These are phyloP conservation scores for Teratosphaeriaceae sp. DNA, from an alignment of 2,329 filamentous ascomycete species.

Conservation along the genomic window DNA sequence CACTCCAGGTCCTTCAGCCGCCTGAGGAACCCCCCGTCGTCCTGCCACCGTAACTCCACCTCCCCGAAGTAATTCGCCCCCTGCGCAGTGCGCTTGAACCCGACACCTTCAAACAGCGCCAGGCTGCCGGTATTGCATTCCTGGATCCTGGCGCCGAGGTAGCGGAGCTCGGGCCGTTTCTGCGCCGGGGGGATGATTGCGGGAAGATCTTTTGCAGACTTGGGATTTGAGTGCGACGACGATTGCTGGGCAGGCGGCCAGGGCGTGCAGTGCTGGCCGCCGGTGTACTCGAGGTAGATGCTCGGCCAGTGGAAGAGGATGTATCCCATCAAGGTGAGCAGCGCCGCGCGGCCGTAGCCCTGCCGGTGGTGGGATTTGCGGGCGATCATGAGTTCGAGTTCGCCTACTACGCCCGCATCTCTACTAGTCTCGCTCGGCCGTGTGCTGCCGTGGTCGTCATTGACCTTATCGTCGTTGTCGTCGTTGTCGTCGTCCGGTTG, in stretches of 20 bases:
- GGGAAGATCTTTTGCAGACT: no score
- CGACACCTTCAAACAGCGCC: constrained; percentile 53
- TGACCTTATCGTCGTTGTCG: constrained; percentile 36
- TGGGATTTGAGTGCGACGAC: no score
- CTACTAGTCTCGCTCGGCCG: not conserved
- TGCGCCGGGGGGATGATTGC: constrained; percentile 3
- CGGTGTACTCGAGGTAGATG: constrained; percentile 36
- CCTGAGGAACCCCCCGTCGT: constrained; percentile 5
- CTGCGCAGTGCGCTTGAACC: constrained; percentile 46
- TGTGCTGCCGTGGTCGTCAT: constrained; percentile 24
- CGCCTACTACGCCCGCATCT: constrained; percentile 49
- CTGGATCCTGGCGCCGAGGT: constrained; percentile 57
- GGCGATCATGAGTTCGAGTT: constrained; percentile 86
- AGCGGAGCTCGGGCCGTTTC: constrained; percentile 26
- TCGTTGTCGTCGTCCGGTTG: constrained; percentile 41
- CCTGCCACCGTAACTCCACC: constrained; percentile 48
- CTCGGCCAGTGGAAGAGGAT: constrained; percentile 46
- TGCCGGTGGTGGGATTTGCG: constrained; percentile 47
- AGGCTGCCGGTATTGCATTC: constrained; percentile 51
- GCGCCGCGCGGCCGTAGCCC: constrained; percentile 59
- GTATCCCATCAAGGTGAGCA: constrained; percentile 65
- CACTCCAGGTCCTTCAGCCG: not conserved
- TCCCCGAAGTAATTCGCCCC: constrained; percentile 62
- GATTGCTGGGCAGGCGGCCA: no score
- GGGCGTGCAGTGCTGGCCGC: not conserved